Base-by-base conservation (phyloP, 176 grass and related monocot species). In the Zea mays region DNA sequence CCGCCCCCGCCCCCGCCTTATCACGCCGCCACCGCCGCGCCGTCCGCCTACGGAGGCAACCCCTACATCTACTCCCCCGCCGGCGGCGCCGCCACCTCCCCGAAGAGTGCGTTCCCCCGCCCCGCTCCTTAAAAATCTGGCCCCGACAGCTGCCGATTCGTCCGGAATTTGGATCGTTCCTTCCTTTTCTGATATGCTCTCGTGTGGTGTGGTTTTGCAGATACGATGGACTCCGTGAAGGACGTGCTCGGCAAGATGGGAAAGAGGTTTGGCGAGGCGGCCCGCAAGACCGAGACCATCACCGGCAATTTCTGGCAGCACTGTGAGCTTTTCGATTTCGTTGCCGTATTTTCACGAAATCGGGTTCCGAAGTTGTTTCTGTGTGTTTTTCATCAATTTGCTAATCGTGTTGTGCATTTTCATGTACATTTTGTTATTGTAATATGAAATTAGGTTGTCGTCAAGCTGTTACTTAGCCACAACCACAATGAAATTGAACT, bases 261-360 rank as follows among this genome's bases (percentile, higher is more conserved):
- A 8, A 99, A 99, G 85, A 90, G 77, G 78, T 77, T 99, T 37
- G 90, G 88, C 34, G 96, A 95, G 75, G 87, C 90, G 40, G 92
- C 96, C 19, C 91, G 91, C 48, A 99, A 88, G 81, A 95, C 96
- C 17, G 96, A 99, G 90, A 93, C 83, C 87, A 70, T 89, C 51
- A 85, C 96, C 8, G 96, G 92, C 14, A 87, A 99, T 61, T 88
- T 95, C 79, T 99, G 96, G 96, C 96, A 95, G 69, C 96, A 99
- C 63, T 79, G 96, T 99, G 56, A 95, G 96, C 2, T 78, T 69
- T 78, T 69, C 67, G 17, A 55, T 83, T 51, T 62, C 15, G 0
- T 41, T 39, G 5, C 47, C 6, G 0, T 55, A 4, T 43, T 68
- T 79, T 34, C 12, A 55, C 19, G 10, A 56, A 56, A 34, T 52